Conservation (phyloP, 257 asterid genomes). For the Primulina tabacum region DNA sequence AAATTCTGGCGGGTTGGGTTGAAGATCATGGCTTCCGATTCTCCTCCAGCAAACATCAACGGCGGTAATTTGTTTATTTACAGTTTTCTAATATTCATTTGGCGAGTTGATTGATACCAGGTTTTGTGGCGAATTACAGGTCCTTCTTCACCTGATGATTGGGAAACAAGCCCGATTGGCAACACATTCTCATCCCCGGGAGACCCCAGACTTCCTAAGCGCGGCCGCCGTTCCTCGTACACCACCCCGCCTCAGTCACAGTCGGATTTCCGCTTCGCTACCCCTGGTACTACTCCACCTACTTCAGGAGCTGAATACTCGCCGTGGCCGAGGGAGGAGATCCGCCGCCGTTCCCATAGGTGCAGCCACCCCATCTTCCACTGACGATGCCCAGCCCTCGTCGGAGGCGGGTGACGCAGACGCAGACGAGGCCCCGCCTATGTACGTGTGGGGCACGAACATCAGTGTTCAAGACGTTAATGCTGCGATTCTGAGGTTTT, state of each 20-base stretch:
- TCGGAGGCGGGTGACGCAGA: slow-evolving; percentile 74
- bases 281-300: slow-evolving; percentile 75
- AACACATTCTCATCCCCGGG: slow-evolving; percentile 83
- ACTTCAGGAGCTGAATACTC: slow-evolving; percentile 49
- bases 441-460: slow-evolving; percentile 97
- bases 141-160: slow-evolving; percentile 68
- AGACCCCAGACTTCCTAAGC: slow-evolving; percentile 47
- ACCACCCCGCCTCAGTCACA: slow-evolving; percentile 68
- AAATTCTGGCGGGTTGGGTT: too few species aligned
- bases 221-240: slow-evolving; percentile 56
- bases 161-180: slow-evolving; percentile 73
- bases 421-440: slow-evolving; percentile 70
- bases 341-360: slow-evolving; percentile 43
- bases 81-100: slow-evolving; percentile 4
- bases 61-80: background rate
- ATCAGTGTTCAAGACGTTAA: slow-evolving; percentile 89
- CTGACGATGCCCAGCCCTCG: slow-evolving; percentile 61
- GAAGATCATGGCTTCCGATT: slow-evolving; percentile 70
- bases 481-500: slow-evolving; percentile 73
- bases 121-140: slow-evolving; percentile 34
- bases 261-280: slow-evolving; percentile 44
- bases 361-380: slow-evolving; percentile 66
- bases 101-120: background rate
- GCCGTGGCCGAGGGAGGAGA: slow-evolving; percentile 45
- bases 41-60: slow-evolving; percentile 46